These are phyloP conservation scores for Suillus occidentalis DNA, from an alignment of 768 basidiomycete genomes.

Conservation along the genomic window DNA sequence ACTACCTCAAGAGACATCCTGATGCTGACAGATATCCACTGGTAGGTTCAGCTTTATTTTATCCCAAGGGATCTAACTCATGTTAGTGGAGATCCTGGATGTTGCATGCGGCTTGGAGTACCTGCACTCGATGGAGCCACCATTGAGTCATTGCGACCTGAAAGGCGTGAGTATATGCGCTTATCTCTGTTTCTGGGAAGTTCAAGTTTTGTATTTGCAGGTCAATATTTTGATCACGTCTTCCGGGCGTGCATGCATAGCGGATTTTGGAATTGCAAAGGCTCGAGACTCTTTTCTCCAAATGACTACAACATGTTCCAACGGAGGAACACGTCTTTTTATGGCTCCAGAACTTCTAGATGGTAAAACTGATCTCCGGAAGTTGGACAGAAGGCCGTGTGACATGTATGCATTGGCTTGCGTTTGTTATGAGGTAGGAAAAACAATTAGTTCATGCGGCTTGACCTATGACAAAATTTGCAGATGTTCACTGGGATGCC, in stretches of 20 bases:
- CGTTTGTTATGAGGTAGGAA: conserved; percentile 39
- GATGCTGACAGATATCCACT: conserved; percentile 26
- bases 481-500: conserved; percentile 4
- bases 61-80: neutral
- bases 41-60: conserved; percentile 24
- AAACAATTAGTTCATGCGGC: neutral
- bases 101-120: conserved; percentile 44
- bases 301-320: conserved; percentile 12
- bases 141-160: conserved; percentile 34
- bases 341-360: conserved; percentile 27
- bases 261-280: conserved; percentile 47
- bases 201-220: conserved; percentile 26
- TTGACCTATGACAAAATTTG: neutral
- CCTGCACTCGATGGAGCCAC: conserved; percentile 40
- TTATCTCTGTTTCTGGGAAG: neutral
- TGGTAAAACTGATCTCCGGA: conserved; percentile 4
- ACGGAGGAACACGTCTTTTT: conserved; percentile 19
- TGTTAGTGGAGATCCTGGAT: conserved; percentile 39
- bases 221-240: conserved; percentile 48
- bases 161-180: conserved; percentile 26
- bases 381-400: conserved; percentile 28
- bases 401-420: conserved; percentile 45
- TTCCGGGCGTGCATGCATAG: conserved; percentile 43
- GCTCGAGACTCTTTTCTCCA: conserved; percentile 18
- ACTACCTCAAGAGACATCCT: conserved; percentile 29